A percentile compares a stretch with the other conserved stretches of the same genome.
Conservation (phyloP, 23 red algal species). For the Gracilaria caudata region DNA sequence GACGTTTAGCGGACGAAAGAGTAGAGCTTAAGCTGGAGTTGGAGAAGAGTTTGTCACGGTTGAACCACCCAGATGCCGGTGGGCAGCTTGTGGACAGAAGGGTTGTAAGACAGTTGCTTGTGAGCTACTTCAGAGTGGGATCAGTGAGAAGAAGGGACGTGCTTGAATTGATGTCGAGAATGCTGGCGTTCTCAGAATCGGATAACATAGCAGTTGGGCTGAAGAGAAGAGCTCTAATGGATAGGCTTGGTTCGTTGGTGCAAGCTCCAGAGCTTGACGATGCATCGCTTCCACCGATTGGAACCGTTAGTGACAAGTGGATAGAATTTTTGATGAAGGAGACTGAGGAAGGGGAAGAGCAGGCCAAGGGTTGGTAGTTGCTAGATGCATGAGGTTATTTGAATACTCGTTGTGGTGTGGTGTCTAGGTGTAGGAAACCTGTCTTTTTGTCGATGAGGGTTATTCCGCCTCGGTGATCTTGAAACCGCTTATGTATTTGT, state of each 20-base stretch:
- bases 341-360: constrained; percentile 72
- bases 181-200: constrained; percentile 71
- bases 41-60: constrained; percentile 63
- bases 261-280: constrained; percentile 62
- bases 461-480: not conserved
- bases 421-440: not conserved
- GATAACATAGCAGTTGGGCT: constrained; percentile 79
- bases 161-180: constrained; percentile 78
- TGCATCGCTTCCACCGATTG: constrained; percentile 62
- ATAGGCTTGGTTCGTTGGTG: constrained; percentile 69
- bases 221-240: constrained; percentile 57
- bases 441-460: constrained; percentile 4
- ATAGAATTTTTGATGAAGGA: constrained; percentile 92
- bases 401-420: not conserved
- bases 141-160: constrained; percentile 71
- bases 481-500: not conserved
- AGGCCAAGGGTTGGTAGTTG: constrained; percentile 52
- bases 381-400: not conserved
- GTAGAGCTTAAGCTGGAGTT: constrained; percentile 74
- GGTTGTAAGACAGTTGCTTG: constrained; percentile 80
- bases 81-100: constrained; percentile 82
- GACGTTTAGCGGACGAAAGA: constrained; percentile 71
- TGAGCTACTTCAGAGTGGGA: constrained; percentile 80
- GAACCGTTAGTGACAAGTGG: constrained; percentile 84
- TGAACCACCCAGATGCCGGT: constrained; percentile 70